Percentiles rank a stretch among this genome's conserved stretches.
Evolutionary conservation across 2,329 filamentous ascomycete genomes (phyloP).

Genomic region (Corniculantispora saksenae): DNA sequence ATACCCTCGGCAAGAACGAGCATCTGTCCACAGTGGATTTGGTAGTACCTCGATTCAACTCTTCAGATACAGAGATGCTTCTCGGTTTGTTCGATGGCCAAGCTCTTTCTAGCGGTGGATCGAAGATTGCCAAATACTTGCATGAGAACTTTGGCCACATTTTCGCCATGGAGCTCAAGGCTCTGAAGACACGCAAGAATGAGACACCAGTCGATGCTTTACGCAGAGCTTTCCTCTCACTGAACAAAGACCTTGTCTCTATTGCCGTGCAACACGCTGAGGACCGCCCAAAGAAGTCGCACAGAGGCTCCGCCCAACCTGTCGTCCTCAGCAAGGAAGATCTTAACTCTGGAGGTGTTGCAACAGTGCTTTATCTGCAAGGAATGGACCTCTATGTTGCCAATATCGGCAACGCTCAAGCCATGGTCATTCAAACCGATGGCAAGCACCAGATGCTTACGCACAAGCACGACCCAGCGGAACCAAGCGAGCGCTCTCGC

Average conservation of each 20-base stretch:
- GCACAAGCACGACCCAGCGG: slow-evolving; percentile 89
- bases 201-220: slow-evolving; percentile 84
- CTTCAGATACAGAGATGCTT: slow-evolving; percentile 85
- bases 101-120: slow-evolving; percentile 82
- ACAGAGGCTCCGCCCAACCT: slow-evolving; percentile 70
- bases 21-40: slow-evolving; percentile 95
- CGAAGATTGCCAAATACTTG: slow-evolving; percentile 92
- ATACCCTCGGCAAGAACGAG: slow-evolving; percentile 88
- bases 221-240: slow-evolving; percentile 77
- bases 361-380: slow-evolving; percentile 86
- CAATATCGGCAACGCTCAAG: slow-evolving; percentile 93
- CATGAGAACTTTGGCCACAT: slow-evolving; percentile 93
- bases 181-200: slow-evolving; percentile 62
- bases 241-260: slow-evolving; percentile 93
- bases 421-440: slow-evolving; percentile 90
- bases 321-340: slow-evolving; percentile 87
- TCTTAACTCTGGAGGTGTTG: slow-evolving; percentile 84
- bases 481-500: slow-evolving; percentile 77
- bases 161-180: slow-evolving; percentile 79
- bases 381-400: slow-evolving; percentile 90
- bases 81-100: slow-evolving; percentile 97
- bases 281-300: slow-evolving; percentile 65
- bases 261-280: slow-evolving; percentile 79
- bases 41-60: slow-evolving; percentile 88
- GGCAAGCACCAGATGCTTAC: slow-evolving; percentile 82